Conservation (phyloP, 2,329 filamentous ascomycete species). For the Fusarium virguliforme region DNA sequence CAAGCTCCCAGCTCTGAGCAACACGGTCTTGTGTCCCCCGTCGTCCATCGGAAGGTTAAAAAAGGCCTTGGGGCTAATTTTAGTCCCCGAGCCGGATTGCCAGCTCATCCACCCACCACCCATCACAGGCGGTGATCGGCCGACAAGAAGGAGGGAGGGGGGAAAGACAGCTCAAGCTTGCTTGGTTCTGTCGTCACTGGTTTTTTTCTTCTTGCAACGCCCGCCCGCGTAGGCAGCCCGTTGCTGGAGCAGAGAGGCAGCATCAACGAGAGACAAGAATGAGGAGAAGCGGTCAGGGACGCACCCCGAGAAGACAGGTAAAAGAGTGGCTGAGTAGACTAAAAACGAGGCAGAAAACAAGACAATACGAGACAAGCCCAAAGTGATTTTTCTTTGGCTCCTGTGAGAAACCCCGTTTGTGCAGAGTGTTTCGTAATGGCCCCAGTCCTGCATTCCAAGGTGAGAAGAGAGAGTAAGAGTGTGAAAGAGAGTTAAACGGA, state of each 20-base stretch:
- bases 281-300: slow-evolving; percentile 30
- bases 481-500: slow-evolving; percentile 12
- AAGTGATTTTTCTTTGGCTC: slow-evolving; percentile 13
- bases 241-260: slow-evolving; percentile 15
- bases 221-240: slow-evolving; percentile 1
- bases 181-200: slow-evolving; percentile 41
- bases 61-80: slow-evolving; percentile 48
- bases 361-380: slow-evolving; percentile 25
- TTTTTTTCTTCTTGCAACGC: slow-evolving; percentile 13
- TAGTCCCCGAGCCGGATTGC: slow-evolving; percentile 47
- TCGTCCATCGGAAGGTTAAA: slow-evolving; percentile 35
- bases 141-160: slow-evolving; percentile 46
- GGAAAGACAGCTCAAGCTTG: slow-evolving; percentile 33
- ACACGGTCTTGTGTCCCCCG: slow-evolving; percentile 34
- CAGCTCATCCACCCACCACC: slow-evolving; percentile 51
- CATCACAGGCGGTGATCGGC: slow-evolving; percentile 45
- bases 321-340: slow-evolving; percentile 16
- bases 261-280: not conserved
- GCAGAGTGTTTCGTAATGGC: slow-evolving; percentile 20
- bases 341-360: slow-evolving; percentile 13
- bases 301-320: not conserved
- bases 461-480: not conserved
- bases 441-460: slow-evolving; percentile 29
- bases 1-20: slow-evolving; percentile 21
- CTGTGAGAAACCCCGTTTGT: slow-evolving; percentile 2